Evolutionary conservation across 331 rosid genomes (phyloP), one percentile per base, ranked within the genome.

Genomic region (Ulmus americana): DNA sequence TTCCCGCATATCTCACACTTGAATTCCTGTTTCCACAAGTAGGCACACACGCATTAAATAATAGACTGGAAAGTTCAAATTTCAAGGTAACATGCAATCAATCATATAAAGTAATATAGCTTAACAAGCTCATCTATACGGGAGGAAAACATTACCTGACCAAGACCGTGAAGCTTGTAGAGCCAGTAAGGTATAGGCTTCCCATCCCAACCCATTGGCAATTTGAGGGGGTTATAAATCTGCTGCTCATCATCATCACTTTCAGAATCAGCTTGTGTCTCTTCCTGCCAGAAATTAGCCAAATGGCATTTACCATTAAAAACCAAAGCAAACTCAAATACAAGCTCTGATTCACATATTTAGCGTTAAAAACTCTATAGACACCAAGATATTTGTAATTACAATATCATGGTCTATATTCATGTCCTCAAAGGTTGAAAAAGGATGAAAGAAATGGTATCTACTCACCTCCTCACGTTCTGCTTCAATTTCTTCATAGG

Each of bases 141-240:
- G 74, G 54, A 63, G 74, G 54, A 63, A 64, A 53, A 55, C 10
- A 59, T 65, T 90, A 92, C 97, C 97, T 92, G 98, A 64, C 98
- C 97, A 63, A 92, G 95, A 72, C 98, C 98, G 65, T 89, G 98
- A 63, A 92, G 89, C 81, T 92, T 92, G 79, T 92, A 92, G 62
- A 92, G 84, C 98, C 98, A 92, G 51, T 92, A 92, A 43, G 98
- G 98, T 67, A 92, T 92, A 42, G 98, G 98, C 74, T 92, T 92
- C 63, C 98, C 98, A 76, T 92, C 98, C 98, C 98, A 92, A 48
- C 97, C 98, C 98, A 92, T 92, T 35, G 98, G 98, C 82, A 92
- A 76, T 75, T 92, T 92, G 49, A 92, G 90, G 79, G 98, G 98
- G 80, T 92, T 92, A 69, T 92, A 92, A 65, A 92, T 89, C 81